Evolutionary conservation across 2,329 filamentous ascomycete genomes (phyloP).

Genomic region (Xylariaceae sp.): DNA sequence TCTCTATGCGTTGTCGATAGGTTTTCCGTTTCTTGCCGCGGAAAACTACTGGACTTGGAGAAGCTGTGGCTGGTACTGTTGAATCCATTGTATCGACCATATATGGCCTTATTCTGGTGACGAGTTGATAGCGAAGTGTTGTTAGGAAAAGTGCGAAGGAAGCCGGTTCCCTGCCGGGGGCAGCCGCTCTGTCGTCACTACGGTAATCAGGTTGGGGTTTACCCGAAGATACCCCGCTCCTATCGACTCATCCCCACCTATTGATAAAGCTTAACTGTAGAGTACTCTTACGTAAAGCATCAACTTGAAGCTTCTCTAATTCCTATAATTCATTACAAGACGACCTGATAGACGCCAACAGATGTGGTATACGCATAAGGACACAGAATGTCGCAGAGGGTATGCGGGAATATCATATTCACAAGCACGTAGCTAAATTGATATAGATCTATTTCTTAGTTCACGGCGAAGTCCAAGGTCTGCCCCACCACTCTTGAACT

Average conservation of each 20-base stretch:
- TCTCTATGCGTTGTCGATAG: slow-evolving; percentile 57
- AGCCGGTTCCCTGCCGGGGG: not conserved
- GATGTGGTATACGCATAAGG: no score
- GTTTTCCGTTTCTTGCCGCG: slow-evolving; percentile 66
- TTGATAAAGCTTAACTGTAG: not conserved
- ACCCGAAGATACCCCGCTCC: slow-evolving; percentile 14
- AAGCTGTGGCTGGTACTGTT: slow-evolving; percentile 16
- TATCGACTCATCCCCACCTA: not conserved
- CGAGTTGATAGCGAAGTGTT: not conserved
- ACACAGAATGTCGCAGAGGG: slow-evolving; percentile 30
- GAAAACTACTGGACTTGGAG: slow-evolving; percentile 53
- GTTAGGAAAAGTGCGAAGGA: not conserved
- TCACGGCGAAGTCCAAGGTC: slow-evolving; percentile 75
- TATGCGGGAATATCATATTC: slow-evolving; percentile 6
- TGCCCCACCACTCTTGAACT: not conserved
- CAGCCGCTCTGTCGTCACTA: slow-evolving; percentile 7
- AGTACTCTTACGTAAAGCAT: not conserved
- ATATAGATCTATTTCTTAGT: slow-evolving; percentile 66
- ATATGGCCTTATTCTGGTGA: not conserved
- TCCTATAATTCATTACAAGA: no score
- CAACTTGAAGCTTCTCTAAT: no score
- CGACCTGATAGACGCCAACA: no score
- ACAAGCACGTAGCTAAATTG: not conserved
- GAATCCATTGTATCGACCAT: slow-evolving; percentile 20
- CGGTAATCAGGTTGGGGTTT: not conserved